Evolutionary conservation across 257 asterid genomes (phyloP), one percentile per base, ranked within the genome.

Genomic region (Penstemon davidsonii): DNA sequence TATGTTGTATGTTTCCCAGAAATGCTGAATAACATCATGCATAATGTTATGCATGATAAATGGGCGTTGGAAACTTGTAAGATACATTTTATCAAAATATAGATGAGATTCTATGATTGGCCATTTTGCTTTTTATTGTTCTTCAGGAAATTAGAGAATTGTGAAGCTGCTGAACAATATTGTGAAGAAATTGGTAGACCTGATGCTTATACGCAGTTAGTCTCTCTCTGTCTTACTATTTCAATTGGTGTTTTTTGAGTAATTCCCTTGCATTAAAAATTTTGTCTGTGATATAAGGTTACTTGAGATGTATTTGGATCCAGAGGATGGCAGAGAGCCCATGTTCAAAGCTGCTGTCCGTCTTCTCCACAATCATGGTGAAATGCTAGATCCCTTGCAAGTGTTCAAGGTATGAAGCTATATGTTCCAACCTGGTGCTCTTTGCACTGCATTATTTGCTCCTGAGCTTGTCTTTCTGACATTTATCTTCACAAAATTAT

Each of bases 171-270:
- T 59, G 99, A 94, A 76, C 84, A 79, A 76, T 94, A 94, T 68
- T 91, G 99, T 77, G 93, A 82, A 3, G 99, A 94, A 91, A 94
- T 94, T 73, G 99, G 97, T 63, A 86, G 99, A 84, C 88, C 97
- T 73, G 99, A 91, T 87, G 95, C 97, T 62, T 94, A 88, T 83
- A 87, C 84, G 85, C 95, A 83, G 97, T 91, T 53, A 75, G 97
- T 87, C 69, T 55, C 68, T 62, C 66, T 70, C 75, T 75, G 66
- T 25, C 69, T 64, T 66, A 60, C 54, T 72, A 33, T 66, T 46
- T 80, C 68, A 51, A 45, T 68, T 12, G 67, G 15, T 70, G 60
- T 55, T 12, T 64, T 25, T 72, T n/a, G 44, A 44, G 59, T 73
- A 50, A 62, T 68, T 73, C 44, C 39, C 41, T 74, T 47, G 12